phyloP scores from a whole-genome alignment of 2,329 filamentous ascomycete genomes.

The Talaromyces sp. region DNA sequence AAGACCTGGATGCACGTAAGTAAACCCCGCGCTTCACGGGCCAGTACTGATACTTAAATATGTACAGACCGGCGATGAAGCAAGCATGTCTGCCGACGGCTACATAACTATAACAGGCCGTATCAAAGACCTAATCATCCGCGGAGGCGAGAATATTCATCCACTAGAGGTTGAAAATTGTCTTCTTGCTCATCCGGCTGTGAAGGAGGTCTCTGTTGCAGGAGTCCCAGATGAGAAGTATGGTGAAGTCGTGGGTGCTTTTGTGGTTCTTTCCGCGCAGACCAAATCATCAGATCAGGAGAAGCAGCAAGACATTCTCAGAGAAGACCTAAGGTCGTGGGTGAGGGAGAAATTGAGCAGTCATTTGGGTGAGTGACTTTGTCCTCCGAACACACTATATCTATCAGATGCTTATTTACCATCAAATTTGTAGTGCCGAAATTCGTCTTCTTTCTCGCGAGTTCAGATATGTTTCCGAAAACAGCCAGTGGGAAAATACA shows the following conservation, averaged over 20 bases:
- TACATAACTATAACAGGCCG: conserved; percentile 86
- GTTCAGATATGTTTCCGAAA: conserved; percentile 72
- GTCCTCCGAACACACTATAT: not conserved
- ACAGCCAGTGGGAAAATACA: conserved; percentile 96
- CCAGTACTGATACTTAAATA: not conserved
- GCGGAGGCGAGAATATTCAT: conserved; percentile 93
- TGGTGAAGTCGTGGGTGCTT: conserved; percentile 83
- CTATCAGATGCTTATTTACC: too few relatives aligned
- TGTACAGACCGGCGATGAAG: conserved; percentile 84
- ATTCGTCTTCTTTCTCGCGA: conserved; percentile 74
- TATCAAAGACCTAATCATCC: conserved; percentile 94
- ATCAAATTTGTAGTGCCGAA: conserved; percentile 62
- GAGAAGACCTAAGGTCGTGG: conserved; percentile 65
- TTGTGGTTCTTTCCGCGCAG: conserved; percentile 60
- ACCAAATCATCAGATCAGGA: conserved; percentile 27
- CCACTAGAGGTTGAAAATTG: conserved; percentile 90
- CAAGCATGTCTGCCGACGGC: conserved; percentile 74
- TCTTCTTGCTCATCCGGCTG: conserved; percentile 66
- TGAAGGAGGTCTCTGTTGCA: conserved; percentile 77
- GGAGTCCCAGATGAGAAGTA: conserved; percentile 78
- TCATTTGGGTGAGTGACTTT: conserved; percentile 55
- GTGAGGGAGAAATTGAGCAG: conserved; percentile 68
- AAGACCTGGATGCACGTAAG: conserved; percentile 73
- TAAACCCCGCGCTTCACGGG: not conserved
- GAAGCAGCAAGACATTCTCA: conserved; percentile 42